Evolutionary conservation across 257 asterid species (phyloP).

Genomic region (Solanum gracilifrons): DNA sequence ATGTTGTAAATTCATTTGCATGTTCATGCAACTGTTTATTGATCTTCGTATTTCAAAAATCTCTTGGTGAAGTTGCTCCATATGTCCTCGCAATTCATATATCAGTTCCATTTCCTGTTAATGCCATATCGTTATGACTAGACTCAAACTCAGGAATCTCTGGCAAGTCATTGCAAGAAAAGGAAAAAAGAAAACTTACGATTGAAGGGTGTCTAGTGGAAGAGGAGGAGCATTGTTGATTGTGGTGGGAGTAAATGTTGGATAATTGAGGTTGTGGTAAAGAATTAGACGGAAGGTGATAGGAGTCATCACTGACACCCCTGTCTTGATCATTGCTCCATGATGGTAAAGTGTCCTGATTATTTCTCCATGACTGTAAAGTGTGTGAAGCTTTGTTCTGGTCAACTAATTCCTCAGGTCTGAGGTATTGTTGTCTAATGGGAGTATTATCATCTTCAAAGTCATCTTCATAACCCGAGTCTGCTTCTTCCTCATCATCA

Average conservation of each 20-base stretch:
- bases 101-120: conserved; percentile 76
- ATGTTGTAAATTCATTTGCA: conserved; percentile 48
- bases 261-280: conserved; percentile 31
- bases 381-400: conserved; percentile 15
- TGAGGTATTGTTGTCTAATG: conserved; percentile 19
- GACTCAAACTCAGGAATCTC: not conserved
- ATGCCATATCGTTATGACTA: not conserved
- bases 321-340: conserved; percentile 30
- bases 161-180: not conserved
- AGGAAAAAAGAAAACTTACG: conserved; percentile 29
- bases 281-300: conserved; percentile 30
- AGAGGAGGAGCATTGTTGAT: conserved; percentile 19
- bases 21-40: conserved; percentile 55
- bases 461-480: conserved; percentile 21
- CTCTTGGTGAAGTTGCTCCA: conserved; percentile 74
- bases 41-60: conserved; percentile 60
- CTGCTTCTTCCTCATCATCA: conserved; percentile 16
- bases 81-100: conserved; percentile 65
- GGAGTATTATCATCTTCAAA: conserved; percentile 33
- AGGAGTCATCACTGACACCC: conserved; percentile 26
- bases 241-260: conserved; percentile 22
- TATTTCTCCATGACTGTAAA: conserved; percentile 27
- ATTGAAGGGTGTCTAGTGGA: conserved; percentile 30
- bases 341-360: conserved; percentile 15
- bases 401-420: conserved; percentile 21